Conservation (phyloP, 73 alveolate genomes). For the Paraurostyla sp. region DNA sequence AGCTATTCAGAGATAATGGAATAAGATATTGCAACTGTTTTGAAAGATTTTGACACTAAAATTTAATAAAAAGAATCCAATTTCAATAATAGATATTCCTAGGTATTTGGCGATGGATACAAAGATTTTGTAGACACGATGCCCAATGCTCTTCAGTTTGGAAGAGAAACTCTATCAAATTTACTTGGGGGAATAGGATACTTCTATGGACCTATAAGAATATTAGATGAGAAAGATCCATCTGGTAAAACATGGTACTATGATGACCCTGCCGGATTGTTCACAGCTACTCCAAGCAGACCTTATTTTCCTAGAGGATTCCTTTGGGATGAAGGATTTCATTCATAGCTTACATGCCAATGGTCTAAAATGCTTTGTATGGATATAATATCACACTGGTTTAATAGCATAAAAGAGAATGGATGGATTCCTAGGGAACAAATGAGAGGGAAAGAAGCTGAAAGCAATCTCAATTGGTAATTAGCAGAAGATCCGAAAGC, state of each 20-base stretch:
- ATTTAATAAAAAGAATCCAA: neutral
- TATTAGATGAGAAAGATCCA: constrained; percentile 35
- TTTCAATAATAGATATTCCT: neutral
- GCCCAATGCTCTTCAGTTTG: constrained; percentile 31
- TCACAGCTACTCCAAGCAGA: constrained; percentile 96
- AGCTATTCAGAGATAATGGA: neutral
- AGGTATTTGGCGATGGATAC: constrained; percentile 40
- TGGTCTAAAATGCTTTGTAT: constrained; percentile 93
- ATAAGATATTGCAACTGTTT: neutral
- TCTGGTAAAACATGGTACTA: constrained; percentile 56
- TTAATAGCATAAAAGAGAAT: constrained; percentile 86
- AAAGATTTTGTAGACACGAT: constrained; percentile 35
- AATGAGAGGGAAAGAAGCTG: constrained; percentile 92
- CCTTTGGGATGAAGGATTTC: constrained; percentile 99
- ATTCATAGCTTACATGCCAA: constrained; percentile 86
- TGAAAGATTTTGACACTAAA: neutral
- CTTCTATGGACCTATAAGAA: constrained; percentile 84
- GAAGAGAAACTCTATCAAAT: constrained; percentile 80
- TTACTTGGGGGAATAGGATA: constrained; percentile 93
- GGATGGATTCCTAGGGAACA: constrained; percentile 99
- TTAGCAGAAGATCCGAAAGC: constrained; percentile 81
- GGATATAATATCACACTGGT: constrained; percentile 94
- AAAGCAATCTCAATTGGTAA: constrained; percentile 81
- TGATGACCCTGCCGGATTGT: constrained; percentile 78
- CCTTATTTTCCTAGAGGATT: constrained; percentile 97